Percentiles rank a stretch among this genome's conserved stretches.
Conservation (phyloP, 257 asterid genomes). For the Solanum medicagineum region DNA sequence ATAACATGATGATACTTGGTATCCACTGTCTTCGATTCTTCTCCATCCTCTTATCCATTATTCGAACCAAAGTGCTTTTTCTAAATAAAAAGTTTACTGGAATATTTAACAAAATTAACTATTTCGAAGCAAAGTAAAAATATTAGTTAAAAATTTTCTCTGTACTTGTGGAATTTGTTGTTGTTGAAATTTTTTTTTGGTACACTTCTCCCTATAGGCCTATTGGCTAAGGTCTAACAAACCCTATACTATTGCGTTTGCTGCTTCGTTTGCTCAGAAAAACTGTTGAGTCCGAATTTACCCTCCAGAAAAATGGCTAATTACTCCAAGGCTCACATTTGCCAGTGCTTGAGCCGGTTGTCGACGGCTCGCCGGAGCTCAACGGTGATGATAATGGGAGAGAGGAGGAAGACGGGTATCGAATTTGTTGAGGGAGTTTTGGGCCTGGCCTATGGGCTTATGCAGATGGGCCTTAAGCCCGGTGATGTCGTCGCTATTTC, state of each 20-base stretch:
- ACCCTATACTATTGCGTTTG: not conserved
- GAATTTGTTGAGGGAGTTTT: constrained; percentile 59
- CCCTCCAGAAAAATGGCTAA: constrained; percentile 24
- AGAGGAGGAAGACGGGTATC: constrained; percentile 50
- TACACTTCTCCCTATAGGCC: not conserved
- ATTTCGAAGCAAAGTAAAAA: not conserved
- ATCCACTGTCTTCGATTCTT: not conserved
- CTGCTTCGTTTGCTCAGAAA: not conserved
- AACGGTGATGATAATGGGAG: constrained; percentile 33
- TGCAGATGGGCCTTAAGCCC: constrained; percentile 56
- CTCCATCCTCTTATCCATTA: not conserved
- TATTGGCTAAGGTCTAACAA: not conserved
- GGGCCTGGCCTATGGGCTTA: constrained; percentile 46
- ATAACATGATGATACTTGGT: not conserved
- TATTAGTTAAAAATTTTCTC: too few species aligned
- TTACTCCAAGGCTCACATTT: constrained; percentile 61
- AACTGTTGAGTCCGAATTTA: not conserved
- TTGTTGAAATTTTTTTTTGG: too few species aligned
- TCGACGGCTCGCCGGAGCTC: constrained; percentile 41
- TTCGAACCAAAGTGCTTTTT: not conserved
- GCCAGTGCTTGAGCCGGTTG: constrained; percentile 76
- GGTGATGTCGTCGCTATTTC: constrained; percentile 82
- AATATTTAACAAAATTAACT: not conserved
- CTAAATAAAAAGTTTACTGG: not conserved
- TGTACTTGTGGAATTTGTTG: too few species aligned